Conservation (phyloP, 805 yeast genomes). For the Candida sakaeoensis region DNA sequence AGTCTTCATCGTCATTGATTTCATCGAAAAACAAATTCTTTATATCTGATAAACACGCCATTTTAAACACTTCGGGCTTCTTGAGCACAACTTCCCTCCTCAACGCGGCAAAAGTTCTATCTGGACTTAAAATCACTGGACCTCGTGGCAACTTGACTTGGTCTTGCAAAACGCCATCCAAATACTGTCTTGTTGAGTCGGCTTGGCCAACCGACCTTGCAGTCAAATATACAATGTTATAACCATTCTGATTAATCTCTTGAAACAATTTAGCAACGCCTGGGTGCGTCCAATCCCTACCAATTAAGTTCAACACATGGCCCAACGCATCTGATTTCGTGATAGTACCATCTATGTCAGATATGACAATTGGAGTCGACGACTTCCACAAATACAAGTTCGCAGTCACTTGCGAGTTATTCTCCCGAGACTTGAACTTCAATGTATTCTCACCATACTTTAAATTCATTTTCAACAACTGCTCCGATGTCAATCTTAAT, state of each 20-base stretch:
- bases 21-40: constrained; percentile 52
- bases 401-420: constrained; percentile 71
- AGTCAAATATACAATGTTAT: constrained; percentile 88
- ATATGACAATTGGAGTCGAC: constrained; percentile 84
- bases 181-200: constrained; percentile 81
- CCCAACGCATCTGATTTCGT: constrained; percentile 98
- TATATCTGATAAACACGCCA: constrained; percentile 92
- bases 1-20: constrained; percentile 15
- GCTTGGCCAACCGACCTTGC: constrained; percentile 96
- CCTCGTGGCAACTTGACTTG: constrained; percentile 76
- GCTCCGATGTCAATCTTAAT: constrained; percentile 85
- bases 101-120: constrained; percentile 93
- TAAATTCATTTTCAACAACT: constrained; percentile 67
- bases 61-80: constrained; percentile 97
- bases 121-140: constrained; percentile 93
- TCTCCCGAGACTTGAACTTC: constrained; percentile 75
- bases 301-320: constrained; percentile 88
- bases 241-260: constrained; percentile 86
- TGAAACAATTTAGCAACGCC: constrained; percentile 90
- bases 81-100: constrained; percentile 87
- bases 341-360: constrained; percentile 97
- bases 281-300: constrained; percentile 96
- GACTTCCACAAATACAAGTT: constrained; percentile 81
- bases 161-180: constrained; percentile 70
- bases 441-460: constrained; percentile 77